Base-by-base conservation (phyloP, 2,329 filamentous ascomycete species). In the Ascochyta fabae region DNA sequence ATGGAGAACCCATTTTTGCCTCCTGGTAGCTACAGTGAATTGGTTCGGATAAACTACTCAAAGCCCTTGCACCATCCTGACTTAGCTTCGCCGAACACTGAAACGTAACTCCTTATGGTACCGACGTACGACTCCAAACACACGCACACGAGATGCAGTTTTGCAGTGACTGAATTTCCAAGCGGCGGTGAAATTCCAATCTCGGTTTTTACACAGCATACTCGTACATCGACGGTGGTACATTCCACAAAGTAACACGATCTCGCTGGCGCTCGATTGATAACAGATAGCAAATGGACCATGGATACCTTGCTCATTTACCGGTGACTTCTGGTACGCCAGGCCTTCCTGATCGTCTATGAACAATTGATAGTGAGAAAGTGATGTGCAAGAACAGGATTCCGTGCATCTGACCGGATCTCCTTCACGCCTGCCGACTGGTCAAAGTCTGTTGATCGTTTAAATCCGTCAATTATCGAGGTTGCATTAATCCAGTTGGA, bases 361-460 rank as follows among this genome's bases (percentile, higher is more conserved):
- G 22, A 22, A 27, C 23, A 13, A n/a, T 29, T 9, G 27, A 24
- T 48, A 3, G 15, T 39, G 22, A 19, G 19, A 29, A 46, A 23
- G 19, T 50, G 46, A 46, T 40, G 34, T 40, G 24, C 41, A 31
- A 49, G 22, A 31, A 38, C 42, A 47, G 26, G 41, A 50, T 46
- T 31, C 29, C 22, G 15, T 42, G 47, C 47, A 56, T 29, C 29
- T 26, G 36, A 50, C 36, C 41, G 53, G 53, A 56, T 36, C 19
- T 46, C 36, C 46, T 19, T 35, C 42, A 22, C 31, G 12, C 6
- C 5, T 31, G 36, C 35, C 36, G 47, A 47, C 29, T 50, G 36
- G 47, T 27, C 24, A 8, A 19, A 4, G 23, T 19, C 15, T 7
- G 8, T 22, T 9, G 26, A 48, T 54, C 39, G 27, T 31, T 48